A percentile compares a stretch with the other conserved stretches of the same genome.
phyloP scores from a whole-genome alignment of 371 early-diverging fungal species.

The Saksenaea vasiformis region DNA sequence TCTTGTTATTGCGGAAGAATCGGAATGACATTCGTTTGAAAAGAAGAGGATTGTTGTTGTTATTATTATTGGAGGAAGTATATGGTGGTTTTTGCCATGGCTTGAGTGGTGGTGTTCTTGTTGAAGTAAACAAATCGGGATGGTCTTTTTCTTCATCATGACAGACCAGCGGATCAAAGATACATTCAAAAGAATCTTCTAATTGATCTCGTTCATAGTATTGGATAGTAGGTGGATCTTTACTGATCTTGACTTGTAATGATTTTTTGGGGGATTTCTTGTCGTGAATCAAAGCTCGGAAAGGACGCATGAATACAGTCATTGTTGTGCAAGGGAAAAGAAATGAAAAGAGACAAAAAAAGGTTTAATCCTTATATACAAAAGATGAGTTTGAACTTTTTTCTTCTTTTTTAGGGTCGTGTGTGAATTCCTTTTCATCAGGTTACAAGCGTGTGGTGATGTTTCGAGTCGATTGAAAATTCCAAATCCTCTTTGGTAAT shows the following conservation, averaged over 20 bases:
- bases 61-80: too few species aligned
- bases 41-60: conserved; percentile 2
- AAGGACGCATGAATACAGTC: conserved; percentile 24
- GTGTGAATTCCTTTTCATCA: not conserved
- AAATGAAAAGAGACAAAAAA: conserved; percentile 5
- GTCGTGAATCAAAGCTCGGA: conserved; percentile 14
- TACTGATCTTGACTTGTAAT: conserved; percentile 42
- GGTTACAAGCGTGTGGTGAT: conserved; percentile 14
- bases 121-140: conserved; percentile 26
- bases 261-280: conserved; percentile 23
- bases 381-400: conserved; percentile 32
- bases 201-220: conserved; percentile 38
- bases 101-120: conserved; percentile 20
- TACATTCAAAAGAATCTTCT: conserved; percentile 43
- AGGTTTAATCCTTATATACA: not conserved
- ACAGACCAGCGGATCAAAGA: conserved; percentile 45
- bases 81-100: conserved; percentile 41
- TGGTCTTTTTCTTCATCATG: conserved; percentile 50
- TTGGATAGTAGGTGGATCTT: conserved; percentile 44
- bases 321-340: conserved; percentile 14
- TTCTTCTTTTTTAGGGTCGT: not conserved
- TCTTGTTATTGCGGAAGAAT: conserved; percentile 1
- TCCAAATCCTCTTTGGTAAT: conserved; percentile 94
- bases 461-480: conserved; percentile 80
- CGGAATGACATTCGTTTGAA: conserved; percentile 11